Evolutionary conservation across 805 yeast genomes (phyloP).

Genomic region (Sugiyamaella qingdaonensis): DNA sequence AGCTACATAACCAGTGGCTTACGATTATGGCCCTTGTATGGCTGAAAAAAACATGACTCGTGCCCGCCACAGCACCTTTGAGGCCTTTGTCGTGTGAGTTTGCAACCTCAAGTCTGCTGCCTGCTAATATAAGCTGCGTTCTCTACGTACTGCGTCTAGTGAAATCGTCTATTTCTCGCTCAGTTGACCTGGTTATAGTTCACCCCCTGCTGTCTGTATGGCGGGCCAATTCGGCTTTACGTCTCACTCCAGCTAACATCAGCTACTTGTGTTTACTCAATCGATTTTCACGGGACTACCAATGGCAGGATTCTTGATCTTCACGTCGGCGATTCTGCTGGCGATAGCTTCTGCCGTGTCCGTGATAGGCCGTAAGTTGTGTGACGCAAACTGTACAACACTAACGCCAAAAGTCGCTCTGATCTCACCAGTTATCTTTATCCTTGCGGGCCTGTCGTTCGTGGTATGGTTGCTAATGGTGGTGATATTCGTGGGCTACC

Average conservation of each 20-base stretch:
- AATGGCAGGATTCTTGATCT: conserved; percentile 2
- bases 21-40: background rate
- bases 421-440: background rate
- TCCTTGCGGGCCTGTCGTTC: background rate
- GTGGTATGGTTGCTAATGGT: background rate
- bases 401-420: background rate
- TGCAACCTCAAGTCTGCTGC: background rate
- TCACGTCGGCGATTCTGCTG: conserved; percentile 1
- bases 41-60: background rate
- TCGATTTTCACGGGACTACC: background rate
- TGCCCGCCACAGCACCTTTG: background rate
- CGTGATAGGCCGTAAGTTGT: background rate
- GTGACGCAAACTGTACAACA: background rate
- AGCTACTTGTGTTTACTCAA: background rate
- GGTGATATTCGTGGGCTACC: background rate
- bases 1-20: too few relatives aligned
- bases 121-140: background rate
- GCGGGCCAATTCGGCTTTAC: background rate
- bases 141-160: background rate
- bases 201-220: background rate
- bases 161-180: background rate
- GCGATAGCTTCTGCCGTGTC: background rate
- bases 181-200: background rate
- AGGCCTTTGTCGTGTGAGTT: conserved; percentile 3
- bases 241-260: background rate